These are phyloP conservation scores for Pythium vanterpoolii DNA, from an alignment of 352 stramenopile species.

Conservation along the genomic window DNA sequence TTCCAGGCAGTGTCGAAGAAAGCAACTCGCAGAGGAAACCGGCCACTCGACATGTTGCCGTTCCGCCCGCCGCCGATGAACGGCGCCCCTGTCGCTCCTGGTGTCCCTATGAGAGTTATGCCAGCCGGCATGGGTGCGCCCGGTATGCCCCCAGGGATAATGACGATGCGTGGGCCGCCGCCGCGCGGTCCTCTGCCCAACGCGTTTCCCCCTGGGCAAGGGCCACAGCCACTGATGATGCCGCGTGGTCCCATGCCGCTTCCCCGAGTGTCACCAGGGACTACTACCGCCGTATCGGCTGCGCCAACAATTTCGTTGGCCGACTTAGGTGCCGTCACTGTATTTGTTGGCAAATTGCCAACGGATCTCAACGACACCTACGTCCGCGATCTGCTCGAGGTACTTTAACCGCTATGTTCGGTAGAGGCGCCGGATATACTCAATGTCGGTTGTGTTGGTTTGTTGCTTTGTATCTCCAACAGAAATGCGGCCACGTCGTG, in stretches of 20 bases:
- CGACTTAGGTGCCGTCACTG: slow-evolving; percentile 32
- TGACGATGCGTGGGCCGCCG: slow-evolving; percentile 10
- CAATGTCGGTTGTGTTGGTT: background rate
- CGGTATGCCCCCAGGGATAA: slow-evolving; percentile 3
- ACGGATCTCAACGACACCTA: slow-evolving; percentile 49
- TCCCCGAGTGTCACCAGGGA: slow-evolving; percentile 9
- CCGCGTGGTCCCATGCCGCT: background rate
- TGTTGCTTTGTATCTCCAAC: background rate
- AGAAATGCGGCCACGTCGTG: slow-evolving; percentile 42
- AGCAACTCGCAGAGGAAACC: background rate
- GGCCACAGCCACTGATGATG: background rate
- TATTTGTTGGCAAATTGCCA: slow-evolving; percentile 57
- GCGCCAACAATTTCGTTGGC: slow-evolving; percentile 11
- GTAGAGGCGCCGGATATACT: background rate
- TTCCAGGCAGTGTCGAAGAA: slow-evolving; percentile 1
- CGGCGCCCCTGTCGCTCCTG: background rate
- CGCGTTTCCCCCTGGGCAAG: slow-evolving; percentile 7
- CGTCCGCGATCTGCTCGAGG: slow-evolving; percentile 53
- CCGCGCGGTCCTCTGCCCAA: slow-evolving; percentile 7
- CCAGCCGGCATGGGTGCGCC: background rate
- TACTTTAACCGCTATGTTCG: slow-evolving; percentile 9
- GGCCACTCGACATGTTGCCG: slow-evolving; percentile 13
- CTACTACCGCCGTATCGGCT: background rate
- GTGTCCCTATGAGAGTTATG: background rate
- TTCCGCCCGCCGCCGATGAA: slow-evolving; percentile 11